Conservation (phyloP, 2,329 filamentous ascomycete species). For the Nakataea oryzae region DNA sequence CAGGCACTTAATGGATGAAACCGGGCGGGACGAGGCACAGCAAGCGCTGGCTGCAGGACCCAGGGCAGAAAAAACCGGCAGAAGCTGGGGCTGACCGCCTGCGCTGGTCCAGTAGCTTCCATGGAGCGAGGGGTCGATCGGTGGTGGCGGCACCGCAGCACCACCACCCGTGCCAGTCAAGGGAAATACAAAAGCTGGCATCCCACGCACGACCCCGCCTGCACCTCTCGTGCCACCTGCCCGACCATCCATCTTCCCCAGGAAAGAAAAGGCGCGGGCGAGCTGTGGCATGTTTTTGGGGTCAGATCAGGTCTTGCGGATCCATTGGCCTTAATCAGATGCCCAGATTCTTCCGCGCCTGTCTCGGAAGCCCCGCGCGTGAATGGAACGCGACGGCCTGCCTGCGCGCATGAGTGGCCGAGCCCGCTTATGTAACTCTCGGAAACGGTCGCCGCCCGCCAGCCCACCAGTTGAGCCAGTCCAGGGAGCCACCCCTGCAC, state of each 20-base stretch:
- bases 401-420: background rate
- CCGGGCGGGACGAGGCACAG: background rate
- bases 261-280: background rate
- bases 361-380: background rate
- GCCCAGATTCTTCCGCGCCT: background rate
- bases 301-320: background rate
- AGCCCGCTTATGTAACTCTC: background rate
- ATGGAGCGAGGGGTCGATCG: too few species aligned
- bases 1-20: background rate
- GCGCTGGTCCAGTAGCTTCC: background rate
- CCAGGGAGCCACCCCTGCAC: too few species aligned
- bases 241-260: too few species aligned
- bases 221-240: background rate
- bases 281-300: background rate
- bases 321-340: constrained; percentile 2
- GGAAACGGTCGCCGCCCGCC: background rate
- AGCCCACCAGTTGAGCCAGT: too few species aligned
- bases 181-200: background rate
- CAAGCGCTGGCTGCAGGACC: background rate
- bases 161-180: background rate
- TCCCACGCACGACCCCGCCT: background rate
- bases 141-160: background rate
- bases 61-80: too few species aligned
- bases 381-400: background rate
- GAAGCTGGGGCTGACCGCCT: background rate